Evolutionary conservation across 257 asterid species (phyloP).

Genomic region (Voacanga thouarsii): DNA sequence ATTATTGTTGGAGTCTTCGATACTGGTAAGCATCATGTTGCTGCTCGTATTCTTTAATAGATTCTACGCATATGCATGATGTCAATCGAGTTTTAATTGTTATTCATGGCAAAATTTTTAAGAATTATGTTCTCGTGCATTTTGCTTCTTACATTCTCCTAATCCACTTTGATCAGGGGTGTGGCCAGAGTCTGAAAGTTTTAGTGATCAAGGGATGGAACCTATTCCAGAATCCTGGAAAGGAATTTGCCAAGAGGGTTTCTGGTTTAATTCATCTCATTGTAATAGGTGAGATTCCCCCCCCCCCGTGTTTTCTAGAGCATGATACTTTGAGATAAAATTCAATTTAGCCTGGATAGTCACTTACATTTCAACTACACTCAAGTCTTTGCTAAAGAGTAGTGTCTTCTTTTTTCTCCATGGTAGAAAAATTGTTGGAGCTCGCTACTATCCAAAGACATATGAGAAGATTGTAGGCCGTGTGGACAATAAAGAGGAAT

Average conservation of each 20-base stretch:
- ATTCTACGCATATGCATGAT: too few relatives aligned
- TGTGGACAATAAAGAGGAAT: conserved; percentile 21
- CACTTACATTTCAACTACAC: too few relatives aligned
- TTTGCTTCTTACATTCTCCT: too few relatives aligned
- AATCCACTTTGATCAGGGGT: conserved; percentile 21
- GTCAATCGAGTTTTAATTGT: too few relatives aligned
- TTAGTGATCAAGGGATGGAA: conserved; percentile 40
- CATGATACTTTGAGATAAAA: too few relatives aligned
- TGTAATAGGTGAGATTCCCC: conserved; percentile 22
- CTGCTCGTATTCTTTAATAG: too few relatives aligned
- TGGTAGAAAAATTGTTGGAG: not conserved
- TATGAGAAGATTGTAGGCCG: conserved; percentile 25
- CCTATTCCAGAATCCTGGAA: conserved; percentile 41
- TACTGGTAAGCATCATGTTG: not conserved
- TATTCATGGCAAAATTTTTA: too few relatives aligned
- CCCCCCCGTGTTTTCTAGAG: too few relatives aligned
- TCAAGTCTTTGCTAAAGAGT: too few relatives aligned
- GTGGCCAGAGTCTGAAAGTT: conserved; percentile 51
- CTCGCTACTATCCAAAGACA: not conserved
- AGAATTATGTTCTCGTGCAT: too few relatives aligned
- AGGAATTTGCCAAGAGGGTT: conserved; percentile 41
- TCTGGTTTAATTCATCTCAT: conserved; percentile 26
- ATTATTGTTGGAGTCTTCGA: not conserved
- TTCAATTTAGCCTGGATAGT: too few relatives aligned
- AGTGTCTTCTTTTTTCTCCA: too few relatives aligned